Conservation (phyloP, 495 filamentous ascomycete species). For the Delitschia confertaspora region DNA sequence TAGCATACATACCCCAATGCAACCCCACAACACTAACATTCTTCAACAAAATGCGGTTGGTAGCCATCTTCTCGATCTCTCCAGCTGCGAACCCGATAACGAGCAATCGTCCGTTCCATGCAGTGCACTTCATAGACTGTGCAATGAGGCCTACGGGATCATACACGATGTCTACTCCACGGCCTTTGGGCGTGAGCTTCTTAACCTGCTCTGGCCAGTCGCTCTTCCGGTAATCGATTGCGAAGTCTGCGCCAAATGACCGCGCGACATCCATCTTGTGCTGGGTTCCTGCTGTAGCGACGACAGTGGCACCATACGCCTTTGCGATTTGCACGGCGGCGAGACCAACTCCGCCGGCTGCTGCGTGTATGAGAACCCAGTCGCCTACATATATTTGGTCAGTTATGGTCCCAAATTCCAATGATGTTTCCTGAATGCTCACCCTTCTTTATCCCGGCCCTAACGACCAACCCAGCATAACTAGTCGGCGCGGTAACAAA, state of each 20-base stretch:
- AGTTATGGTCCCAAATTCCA: neutral
- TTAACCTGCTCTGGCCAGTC: conserved; percentile 72
- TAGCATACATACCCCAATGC: conserved; percentile 83
- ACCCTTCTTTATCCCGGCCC: conserved; percentile 63
- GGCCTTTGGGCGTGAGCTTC: conserved; percentile 58
- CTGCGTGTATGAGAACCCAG: conserved; percentile 84
- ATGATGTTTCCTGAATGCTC: neutral
- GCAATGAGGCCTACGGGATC: conserved; percentile 86
- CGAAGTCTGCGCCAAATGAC: conserved; percentile 75
- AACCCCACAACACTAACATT: conserved; percentile 85
- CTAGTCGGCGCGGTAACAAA: conserved; percentile 89
- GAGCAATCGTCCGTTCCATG: conserved; percentile 81
- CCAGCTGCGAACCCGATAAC: conserved; percentile 89
- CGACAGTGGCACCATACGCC: conserved; percentile 77
- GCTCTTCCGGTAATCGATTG: conserved; percentile 62
- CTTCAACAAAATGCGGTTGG: conserved; percentile 88
- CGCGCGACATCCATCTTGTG: conserved; percentile 72
- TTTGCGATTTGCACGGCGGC: conserved; percentile 92
- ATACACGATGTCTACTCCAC: conserved; percentile 81
- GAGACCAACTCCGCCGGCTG: conserved; percentile 83
- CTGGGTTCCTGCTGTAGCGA: conserved; percentile 74
- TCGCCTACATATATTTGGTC: conserved; percentile 42
- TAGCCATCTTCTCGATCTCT: conserved; percentile 78
- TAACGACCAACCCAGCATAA: conserved; percentile 72
- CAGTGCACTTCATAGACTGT: conserved; percentile 71